These are phyloP conservation scores for Pisolithus albus DNA, from an alignment of 768 basidiomycete species.

Conservation along the genomic window DNA sequence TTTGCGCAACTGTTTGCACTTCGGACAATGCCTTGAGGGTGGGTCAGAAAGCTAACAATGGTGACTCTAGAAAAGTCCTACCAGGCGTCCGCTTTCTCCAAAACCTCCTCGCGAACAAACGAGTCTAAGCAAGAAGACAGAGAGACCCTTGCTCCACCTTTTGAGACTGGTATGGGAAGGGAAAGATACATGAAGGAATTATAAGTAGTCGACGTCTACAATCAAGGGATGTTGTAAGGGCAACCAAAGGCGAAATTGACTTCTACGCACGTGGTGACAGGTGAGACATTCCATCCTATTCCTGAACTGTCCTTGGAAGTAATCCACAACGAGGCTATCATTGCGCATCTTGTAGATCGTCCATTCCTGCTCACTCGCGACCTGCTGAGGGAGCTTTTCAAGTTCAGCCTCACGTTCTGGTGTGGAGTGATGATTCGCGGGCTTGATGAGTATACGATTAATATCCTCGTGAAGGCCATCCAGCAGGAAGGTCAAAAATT, in stretches of 20 bases:
- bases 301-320: constrained; percentile 96
- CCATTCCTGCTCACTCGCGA: constrained; percentile 94
- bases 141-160: constrained; percentile 51
- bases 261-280: constrained; percentile 65
- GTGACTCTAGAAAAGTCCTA: constrained; percentile 28
- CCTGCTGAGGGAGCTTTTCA: constrained; percentile 76
- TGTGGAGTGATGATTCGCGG: constrained; percentile 47
- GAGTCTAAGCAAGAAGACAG: constrained; percentile 80
- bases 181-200: constrained; percentile 95
- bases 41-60: neutral
- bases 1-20: constrained; percentile 82
- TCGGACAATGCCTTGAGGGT: constrained; percentile 80
- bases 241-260: neutral
- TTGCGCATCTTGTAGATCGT: constrained; percentile 81
- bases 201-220: constrained; percentile 92
- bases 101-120: constrained; percentile 83
- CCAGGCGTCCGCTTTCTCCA: constrained; percentile 95
- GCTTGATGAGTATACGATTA: constrained; percentile 74
- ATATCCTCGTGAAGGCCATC: constrained; percentile 90
- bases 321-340: constrained; percentile 92
- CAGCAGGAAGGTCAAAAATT: constrained; percentile 89
- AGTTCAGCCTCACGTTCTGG: constrained; percentile 83
- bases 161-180: constrained; percentile 72
- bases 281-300: constrained; percentile 85
- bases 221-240: constrained; percentile 7